Conservation (phyloP, 2,329 filamentous ascomycete genomes). For the Claviceps maximensis region DNA sequence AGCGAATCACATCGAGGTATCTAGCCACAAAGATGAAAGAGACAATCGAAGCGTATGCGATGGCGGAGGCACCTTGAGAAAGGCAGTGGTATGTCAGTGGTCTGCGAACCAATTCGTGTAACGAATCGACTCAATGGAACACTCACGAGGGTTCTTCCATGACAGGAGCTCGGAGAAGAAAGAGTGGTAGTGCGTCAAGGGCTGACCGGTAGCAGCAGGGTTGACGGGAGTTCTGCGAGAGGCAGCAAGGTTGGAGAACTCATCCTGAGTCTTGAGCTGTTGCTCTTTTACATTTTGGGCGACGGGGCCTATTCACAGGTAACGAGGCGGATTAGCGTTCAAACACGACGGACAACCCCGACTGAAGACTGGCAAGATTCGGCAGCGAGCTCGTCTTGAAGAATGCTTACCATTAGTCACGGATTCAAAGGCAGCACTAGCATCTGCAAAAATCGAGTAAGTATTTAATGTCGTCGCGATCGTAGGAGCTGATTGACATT, state of each 20-base stretch:
- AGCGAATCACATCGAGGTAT: slow-evolving; percentile 54
- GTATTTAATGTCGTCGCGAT: slow-evolving; percentile 1
- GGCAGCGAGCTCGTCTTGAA: background rate
- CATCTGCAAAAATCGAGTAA: slow-evolving; percentile 23
- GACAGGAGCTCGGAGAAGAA: slow-evolving; percentile 57
- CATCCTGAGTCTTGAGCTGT: slow-evolving; percentile 38
- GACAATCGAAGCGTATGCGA: slow-evolving; percentile 48
- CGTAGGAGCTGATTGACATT: background rate
- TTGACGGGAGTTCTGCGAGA: slow-evolving; percentile 40
- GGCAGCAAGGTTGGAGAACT: slow-evolving; percentile 45
- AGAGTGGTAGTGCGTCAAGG: slow-evolving; percentile 56
- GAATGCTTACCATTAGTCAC: slow-evolving; percentile 28
- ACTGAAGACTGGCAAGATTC: slow-evolving; percentile 9
- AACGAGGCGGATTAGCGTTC: slow-evolving; percentile 1
- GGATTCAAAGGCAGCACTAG: slow-evolving; percentile 33
- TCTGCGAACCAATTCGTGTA: slow-evolving; percentile 2
- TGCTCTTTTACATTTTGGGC: slow-evolving; percentile 46
- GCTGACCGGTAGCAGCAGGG: slow-evolving; percentile 46
- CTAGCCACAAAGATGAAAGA: slow-evolving; percentile 47
- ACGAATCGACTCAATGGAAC: background rate
- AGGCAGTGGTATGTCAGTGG: background rate
- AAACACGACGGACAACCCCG: background rate
- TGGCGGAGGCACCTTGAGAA: slow-evolving; percentile 44
- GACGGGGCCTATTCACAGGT: slow-evolving; percentile 34
- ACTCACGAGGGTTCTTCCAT: slow-evolving; percentile 54